These are phyloP conservation scores for Zymoseptoria brevis DNA, from an alignment of 2,329 filamentous ascomycete genomes.

Conservation along the genomic window DNA sequence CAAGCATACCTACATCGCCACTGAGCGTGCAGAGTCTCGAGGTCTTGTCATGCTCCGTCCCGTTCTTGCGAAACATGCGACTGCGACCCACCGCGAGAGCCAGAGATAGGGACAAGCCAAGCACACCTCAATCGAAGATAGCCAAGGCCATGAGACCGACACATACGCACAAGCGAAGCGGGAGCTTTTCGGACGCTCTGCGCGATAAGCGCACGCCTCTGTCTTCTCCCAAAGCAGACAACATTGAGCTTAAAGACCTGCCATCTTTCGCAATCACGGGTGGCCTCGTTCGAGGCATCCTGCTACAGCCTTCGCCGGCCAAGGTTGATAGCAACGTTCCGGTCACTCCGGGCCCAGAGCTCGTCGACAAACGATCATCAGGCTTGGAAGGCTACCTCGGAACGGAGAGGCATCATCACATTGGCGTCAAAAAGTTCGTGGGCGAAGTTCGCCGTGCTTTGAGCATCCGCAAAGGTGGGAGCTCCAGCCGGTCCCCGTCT, in stretches of 20 bases:
- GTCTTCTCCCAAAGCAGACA: conserved; percentile 39
- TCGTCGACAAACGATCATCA: conserved; percentile 9
- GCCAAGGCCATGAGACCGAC: conserved; percentile 20
- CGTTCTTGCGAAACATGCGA: conserved; percentile 28
- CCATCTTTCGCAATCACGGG: conserved; percentile 64
- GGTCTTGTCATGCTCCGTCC: conserved; percentile 53
- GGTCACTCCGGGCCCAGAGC: conserved; percentile 40
- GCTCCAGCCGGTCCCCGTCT: conserved; percentile 13
- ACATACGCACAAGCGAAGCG: conserved; percentile 69
- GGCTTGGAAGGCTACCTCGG: conserved; percentile 9
- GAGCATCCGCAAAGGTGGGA: conserved; percentile 42
- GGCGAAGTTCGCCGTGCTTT: conserved; percentile 78
- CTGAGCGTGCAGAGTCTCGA: conserved; percentile 47
- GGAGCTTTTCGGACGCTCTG: conserved; percentile 77
- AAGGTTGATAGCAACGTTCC: conserved; percentile 54
- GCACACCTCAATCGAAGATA: background rate
- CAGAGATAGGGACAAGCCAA: conserved; percentile 6
- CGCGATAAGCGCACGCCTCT: conserved; percentile 56
- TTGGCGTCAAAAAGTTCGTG: conserved; percentile 77
- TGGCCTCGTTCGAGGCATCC: conserved; percentile 76
- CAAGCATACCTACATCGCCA: conserved; percentile 36
- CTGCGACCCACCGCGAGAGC: conserved; percentile 15
- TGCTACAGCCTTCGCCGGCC: conserved; percentile 74
- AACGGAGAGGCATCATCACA: conserved; percentile 35
- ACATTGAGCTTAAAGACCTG: conserved; percentile 32